Percentiles rank a stretch among this genome's conserved stretches.
phyloP scores from a whole-genome alignment of 169 alveolate genomes.

The Perkinsus marinus region DNA sequence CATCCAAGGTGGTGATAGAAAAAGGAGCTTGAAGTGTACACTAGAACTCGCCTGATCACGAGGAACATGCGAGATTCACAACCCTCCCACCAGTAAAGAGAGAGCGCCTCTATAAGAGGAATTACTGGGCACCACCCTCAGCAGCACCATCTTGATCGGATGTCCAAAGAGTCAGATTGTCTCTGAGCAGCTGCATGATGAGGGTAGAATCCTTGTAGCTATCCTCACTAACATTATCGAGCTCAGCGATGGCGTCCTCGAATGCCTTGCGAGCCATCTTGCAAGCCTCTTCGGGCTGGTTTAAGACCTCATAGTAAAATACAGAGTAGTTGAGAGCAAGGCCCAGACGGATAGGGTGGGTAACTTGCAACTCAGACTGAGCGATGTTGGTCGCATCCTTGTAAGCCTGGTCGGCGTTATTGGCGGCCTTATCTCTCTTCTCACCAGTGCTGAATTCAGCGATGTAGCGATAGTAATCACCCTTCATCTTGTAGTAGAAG shows the following conservation, averaged over 20 bases:
- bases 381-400: slow-evolving; percentile 76
- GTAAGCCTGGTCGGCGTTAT: slow-evolving; percentile 5
- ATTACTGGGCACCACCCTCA: neutral
- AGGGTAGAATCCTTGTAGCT: slow-evolving; percentile 47
- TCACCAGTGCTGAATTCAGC: neutral
- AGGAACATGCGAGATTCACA: neutral
- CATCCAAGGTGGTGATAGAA: neutral
- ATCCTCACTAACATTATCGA: slow-evolving; percentile 38
- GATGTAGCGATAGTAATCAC: slow-evolving; percentile 3
- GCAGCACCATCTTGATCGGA: slow-evolving; percentile 32
- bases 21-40: neutral
- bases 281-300: slow-evolving; percentile 68
- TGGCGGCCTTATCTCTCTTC: slow-evolving; percentile 6
- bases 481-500: slow-evolving; percentile 7
- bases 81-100: neutral
- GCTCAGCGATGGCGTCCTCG: slow-evolving; percentile 39
- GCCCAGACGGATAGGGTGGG: slow-evolving; percentile 68
- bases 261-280: slow-evolving; percentile 53
- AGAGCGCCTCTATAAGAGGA: neutral
- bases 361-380: slow-evolving; percentile 52
- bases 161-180: slow-evolving; percentile 68
- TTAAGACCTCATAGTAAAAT: slow-evolving; percentile 67
- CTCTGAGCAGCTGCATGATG: slow-evolving; percentile 69
- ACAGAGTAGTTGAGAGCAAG: slow-evolving; percentile 61
- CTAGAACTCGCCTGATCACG: neutral